These are phyloP conservation scores for Plasmodium adleri DNA, from an alignment of 169 alveolate genomes.

Conservation along the genomic window DNA sequence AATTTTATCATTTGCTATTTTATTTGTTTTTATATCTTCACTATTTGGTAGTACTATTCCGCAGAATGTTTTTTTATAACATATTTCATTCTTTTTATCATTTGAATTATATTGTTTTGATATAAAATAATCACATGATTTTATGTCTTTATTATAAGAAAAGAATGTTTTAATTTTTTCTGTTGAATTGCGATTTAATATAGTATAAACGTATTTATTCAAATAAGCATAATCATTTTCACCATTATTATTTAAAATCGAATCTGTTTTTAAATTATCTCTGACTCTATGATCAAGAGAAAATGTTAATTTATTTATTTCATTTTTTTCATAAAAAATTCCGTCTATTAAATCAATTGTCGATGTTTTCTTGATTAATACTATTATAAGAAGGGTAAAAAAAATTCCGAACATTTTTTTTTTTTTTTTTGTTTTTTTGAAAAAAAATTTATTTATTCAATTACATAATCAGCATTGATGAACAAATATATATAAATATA, in stretches of 20 bases:
- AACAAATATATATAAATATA: too few relatives aligned
- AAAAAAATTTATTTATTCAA: too few relatives aligned
- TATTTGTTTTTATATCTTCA: conserved; percentile 1
- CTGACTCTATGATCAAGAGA: conserved; percentile 42
- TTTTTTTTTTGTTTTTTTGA: neutral
- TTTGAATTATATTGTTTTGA: neutral
- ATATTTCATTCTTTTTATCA: neutral
- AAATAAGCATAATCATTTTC: conserved; percentile 33
- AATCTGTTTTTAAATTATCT: conserved; percentile 14
- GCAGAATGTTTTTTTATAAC: conserved; percentile 18
- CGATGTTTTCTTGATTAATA: neutral
- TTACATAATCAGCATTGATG: too few relatives aligned
- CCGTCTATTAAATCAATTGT: conserved; percentile 12
- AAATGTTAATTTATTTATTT: conserved; percentile 18
- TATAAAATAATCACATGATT: conserved; percentile 10
- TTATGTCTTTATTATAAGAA: conserved; percentile 14
- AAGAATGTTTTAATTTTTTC: conserved; percentile 24
- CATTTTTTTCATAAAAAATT: conserved; percentile 22
- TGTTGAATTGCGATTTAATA: neutral
- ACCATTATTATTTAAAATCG: conserved; percentile 10
- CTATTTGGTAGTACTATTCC: conserved; percentile 16
- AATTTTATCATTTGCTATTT: neutral
- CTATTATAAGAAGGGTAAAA: neutral
- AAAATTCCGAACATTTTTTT: conserved; percentile 8
- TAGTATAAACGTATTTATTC: conserved; percentile 5